Conservation (phyloP, 2,329 filamentous ascomycete species). For the Paecilomyces sp. region DNA sequence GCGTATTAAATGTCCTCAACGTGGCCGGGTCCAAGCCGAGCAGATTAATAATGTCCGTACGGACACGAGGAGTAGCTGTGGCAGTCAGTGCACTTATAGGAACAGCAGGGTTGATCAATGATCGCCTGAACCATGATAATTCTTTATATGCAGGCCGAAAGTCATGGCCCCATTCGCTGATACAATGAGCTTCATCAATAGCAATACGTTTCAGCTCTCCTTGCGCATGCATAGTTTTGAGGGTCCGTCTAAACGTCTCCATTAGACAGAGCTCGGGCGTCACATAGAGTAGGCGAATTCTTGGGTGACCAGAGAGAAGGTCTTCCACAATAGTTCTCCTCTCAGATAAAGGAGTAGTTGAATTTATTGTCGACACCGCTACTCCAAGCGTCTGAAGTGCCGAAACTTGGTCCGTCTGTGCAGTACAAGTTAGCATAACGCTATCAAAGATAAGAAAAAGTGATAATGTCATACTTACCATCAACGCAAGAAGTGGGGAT, state of each 20-base stretch:
- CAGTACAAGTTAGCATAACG: background rate
- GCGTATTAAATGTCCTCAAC: slow-evolving; percentile 72
- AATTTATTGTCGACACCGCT: slow-evolving; percentile 78
- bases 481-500: slow-evolving; percentile 80
- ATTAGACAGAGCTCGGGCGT: slow-evolving; percentile 83
- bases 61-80: slow-evolving; percentile 74
- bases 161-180: slow-evolving; percentile 97
- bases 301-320: slow-evolving; percentile 79
- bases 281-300: slow-evolving; percentile 78
- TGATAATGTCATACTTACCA: slow-evolving; percentile 49
- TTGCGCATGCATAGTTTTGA: slow-evolving; percentile 69
- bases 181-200: slow-evolving; percentile 93
- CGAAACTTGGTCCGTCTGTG: slow-evolving; percentile 85
- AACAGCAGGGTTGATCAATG: slow-evolving; percentile 63
- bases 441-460: background rate
- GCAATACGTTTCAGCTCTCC: slow-evolving; percentile 80
- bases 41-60: slow-evolving; percentile 72
- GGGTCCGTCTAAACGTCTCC: slow-evolving; percentile 66
- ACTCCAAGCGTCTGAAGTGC: slow-evolving; percentile 68
- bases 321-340: slow-evolving; percentile 67
- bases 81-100: slow-evolving; percentile 91
- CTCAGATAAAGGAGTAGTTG: slow-evolving; percentile 62
- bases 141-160: slow-evolving; percentile 90
- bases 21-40: slow-evolving; percentile 60
- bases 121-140: slow-evolving; percentile 71